Base-by-base conservation (phyloP, 495 filamentous ascomycete species). In the Penicillium argentinense region DNA sequence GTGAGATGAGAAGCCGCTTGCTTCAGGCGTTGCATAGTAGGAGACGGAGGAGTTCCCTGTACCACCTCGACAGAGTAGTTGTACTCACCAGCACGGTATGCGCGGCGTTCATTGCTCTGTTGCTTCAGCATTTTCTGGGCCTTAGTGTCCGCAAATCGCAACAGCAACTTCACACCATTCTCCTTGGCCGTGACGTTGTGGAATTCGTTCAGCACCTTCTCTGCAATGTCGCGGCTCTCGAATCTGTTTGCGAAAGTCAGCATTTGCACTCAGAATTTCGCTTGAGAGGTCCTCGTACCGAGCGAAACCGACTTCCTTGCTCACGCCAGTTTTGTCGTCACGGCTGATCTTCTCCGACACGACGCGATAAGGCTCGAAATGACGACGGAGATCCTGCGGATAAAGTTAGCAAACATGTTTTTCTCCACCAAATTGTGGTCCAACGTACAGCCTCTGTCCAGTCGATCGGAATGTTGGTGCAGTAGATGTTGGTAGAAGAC, bases 221-320 rank as follows among this genome's bases (percentile, higher is more conserved):
- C 89, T 47, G 93, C 97, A 43, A 89, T 78, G 0, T 92, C 86
- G 25, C 89, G 93, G 46, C 73, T 79, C 60, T 95, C 89, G 57
- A 99, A 99, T 1, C 88, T 95, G 49, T 19, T 17, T 0, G 14
- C 1, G 19, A 37, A 26, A 23, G 22, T 58, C 14, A 55, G 45
- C 17, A 25, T 12, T 19, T 9, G 4, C 1, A 27, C 14, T 11
- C 5, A 4, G 27, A 22, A 12, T 13, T 24, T 13, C 12, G 24
- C 17, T 5, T 33, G 5, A 4, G 11, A 19, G 3, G 18, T 39
- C 11, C 6, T 34, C 78, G 65, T 68, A 96, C 92, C 92, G 83
- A 62, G 93, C 95, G 71, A 99, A 99, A 19, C 93, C 93, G 49
- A 97, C 93, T 62, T 95, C 92, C 60, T 93, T 92, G 67, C 92